These are phyloP conservation scores for Zygoascus ofunaensis DNA, from an alignment of 805 yeast species.

Conservation along the genomic window DNA sequence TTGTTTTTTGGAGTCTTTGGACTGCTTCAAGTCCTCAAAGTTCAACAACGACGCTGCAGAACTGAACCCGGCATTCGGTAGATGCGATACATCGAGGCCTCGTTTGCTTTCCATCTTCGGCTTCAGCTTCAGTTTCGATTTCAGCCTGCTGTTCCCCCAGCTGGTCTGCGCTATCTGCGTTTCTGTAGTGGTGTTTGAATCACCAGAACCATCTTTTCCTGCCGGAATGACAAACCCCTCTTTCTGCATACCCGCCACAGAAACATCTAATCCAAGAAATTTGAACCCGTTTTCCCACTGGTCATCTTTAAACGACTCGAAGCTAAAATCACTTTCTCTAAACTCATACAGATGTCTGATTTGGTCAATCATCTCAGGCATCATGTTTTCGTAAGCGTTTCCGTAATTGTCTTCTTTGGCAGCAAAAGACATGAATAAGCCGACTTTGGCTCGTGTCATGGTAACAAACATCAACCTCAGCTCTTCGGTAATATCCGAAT, in stretches of 20 bases:
- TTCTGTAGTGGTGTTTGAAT: no score
- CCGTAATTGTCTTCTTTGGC: neutral
- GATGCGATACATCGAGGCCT: neutral
- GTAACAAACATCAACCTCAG: slow-evolving; percentile 83
- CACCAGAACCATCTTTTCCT: no score
- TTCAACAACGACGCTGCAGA: slow-evolving; percentile 2
- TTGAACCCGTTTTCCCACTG: neutral
- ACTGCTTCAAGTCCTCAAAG: neutral
- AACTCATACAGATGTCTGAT: neutral
- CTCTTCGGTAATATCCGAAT: slow-evolving; percentile 48
- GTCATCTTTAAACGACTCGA: neutral
- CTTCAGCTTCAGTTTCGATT: neutral
- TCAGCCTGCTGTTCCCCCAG: no score
- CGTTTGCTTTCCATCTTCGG: neutral
- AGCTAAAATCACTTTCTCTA: neutral
- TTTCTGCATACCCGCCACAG: neutral
- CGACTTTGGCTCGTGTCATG: slow-evolving; percentile 64
- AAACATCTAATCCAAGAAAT: neutral
- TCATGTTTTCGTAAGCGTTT: neutral
- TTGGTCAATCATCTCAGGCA: neutral
- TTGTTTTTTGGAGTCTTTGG: no score
- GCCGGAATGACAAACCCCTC: no score
- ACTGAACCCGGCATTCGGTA: neutral
- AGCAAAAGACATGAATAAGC: slow-evolving; percentile 35
- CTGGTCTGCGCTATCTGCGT: no score